Base-by-base conservation (phyloP, 176 grass and related monocot genomes). In the Bolboschoenus planiculmis region DNA sequence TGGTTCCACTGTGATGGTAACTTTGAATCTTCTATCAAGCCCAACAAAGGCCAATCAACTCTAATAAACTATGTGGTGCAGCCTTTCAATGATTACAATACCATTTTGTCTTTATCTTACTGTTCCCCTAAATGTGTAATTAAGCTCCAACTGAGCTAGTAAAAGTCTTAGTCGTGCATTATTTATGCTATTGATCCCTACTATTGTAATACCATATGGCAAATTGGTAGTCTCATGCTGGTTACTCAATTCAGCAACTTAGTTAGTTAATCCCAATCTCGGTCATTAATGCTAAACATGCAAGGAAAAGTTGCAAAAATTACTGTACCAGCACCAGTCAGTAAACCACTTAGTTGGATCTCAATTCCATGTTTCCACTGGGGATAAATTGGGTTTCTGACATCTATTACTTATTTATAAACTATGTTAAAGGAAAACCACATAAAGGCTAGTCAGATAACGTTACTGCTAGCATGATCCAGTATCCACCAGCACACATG, bases 371-470 rank as follows among this genome's bases (percentile, higher is more conserved):
- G 21, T 48, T 74, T 74, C 40, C n/a, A 47, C 10, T 47, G 42
- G 21, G 10, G 37, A 23, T 72, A 24, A 74, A 13, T 47, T 74
- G 20, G 40, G 39, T 74, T 27, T 47, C 42, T 74, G 16, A 67
- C 15, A 47, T 74, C n/a, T 27, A 74, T 74, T 48, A 74, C 40
- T 74, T 74, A 23, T 24, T 39, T 74, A 74, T 14, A 73, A 72
- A 21, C 40, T 47, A 27, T 74, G 70, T 74, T 73, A 7, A 74
- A 67, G 63, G 31, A 67, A 37, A 67, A 29, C 13, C 34, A 36
- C 23, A 74, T 47, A 74, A 26, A 47, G 70, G 43, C 5, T 50
- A 75, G 40, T 74, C 39, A 30, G 43, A 29, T n/a, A n/a, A n/a
- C n/a, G n/a, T n/a, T n/a, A n/a, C n/a, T n/a, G n/a, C n/a, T n/a